Percentiles rank a stretch among this genome's conserved stretches.
Conservation (phyloP, 106 monocot genomes). For the Cymbidium sinense region DNA sequence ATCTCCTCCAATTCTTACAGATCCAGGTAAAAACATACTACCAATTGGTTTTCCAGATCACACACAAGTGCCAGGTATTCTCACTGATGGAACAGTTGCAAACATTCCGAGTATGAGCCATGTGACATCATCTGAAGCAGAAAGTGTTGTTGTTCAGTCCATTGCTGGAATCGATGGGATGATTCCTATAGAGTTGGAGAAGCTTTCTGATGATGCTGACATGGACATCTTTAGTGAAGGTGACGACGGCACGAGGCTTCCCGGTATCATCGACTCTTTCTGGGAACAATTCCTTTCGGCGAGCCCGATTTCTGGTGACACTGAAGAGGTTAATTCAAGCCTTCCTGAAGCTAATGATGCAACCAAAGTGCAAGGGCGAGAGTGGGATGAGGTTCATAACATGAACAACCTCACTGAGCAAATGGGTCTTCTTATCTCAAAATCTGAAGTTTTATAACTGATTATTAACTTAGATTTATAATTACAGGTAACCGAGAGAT, state of each 20-base stretch:
- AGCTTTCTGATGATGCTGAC: neutral
- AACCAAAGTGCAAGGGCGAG: neutral
- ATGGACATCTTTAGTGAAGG: neutral
- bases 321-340: slow-evolving; percentile 11
- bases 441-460: slow-evolving; percentile 2
- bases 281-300: slow-evolving; percentile 28
- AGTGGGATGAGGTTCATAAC: neutral
- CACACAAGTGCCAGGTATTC: slow-evolving; percentile 8
- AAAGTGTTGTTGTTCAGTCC: neutral
- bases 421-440: slow-evolving; percentile 18
- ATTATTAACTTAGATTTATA: neutral
- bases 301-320: slow-evolving; percentile 12
- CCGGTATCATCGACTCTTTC: slow-evolving; percentile 26
- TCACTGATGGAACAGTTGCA: neutral
- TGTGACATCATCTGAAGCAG: neutral
- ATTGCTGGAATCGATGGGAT: neutral
- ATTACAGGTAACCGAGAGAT: neutral
- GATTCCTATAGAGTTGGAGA: slow-evolving; percentile 5
- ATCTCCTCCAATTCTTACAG: slow-evolving; percentile 3
- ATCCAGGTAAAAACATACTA: neutral
- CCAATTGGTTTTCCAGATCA: slow-evolving; percentile 11
- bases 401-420: slow-evolving; percentile 18
- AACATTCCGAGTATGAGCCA: neutral
- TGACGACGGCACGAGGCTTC: slow-evolving; percentile 8
- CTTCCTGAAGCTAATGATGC: slow-evolving; percentile 3